Base-by-base conservation (phyloP, 768 basidiomycete genomes). In the Lentinula guzmanii region DNA sequence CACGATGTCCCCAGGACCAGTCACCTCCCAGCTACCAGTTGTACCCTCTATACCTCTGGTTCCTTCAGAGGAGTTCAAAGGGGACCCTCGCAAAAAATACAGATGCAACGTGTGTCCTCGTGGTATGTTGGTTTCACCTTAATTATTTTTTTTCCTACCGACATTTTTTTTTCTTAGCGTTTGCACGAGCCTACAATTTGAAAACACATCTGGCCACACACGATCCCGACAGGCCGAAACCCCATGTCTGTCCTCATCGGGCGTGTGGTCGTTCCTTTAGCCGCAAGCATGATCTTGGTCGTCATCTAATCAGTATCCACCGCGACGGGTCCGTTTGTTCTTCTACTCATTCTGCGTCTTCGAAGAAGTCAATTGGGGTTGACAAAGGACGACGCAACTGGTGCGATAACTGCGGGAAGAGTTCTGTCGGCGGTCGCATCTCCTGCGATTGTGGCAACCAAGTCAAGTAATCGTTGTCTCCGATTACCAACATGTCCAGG, bases 181-280 rank as follows among this genome's bases (percentile, higher is more conserved):
- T 98, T 67, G 95, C 94, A 10, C 81, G 95, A 31, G 93, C 93
- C 2, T 97, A 91, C 74, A 98, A 98, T 68, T 75, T 98, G 61
- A 98, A 98, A 78, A 95, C 95, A 0, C 95, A 97, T 72, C 87
- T 91, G 83, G 89, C 90, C 28, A 98, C 95, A 3, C 95, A 98
- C 74, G 93, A 96, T 71, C 95, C 95, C 24, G 87, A 92, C 72
- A 82, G 95, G 63, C 76, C 88, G 54, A 98, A 96, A 77, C 93
- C 93, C 5, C 90, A 93, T 70, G 82, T 87, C 50, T 98, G 95
- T 73, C 90, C 89, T 46, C 91, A 96, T 74, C 79, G 83, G 46
- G 83, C 86, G 2, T 98, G 95, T 64, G 89, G 88, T 37, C 87
- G 95, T 59, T 92, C 92, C 18, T 98, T 98, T 75, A 93, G 91